Base-by-base conservation (phyloP, 1,139 yeast genomes). In the Zygosaccharomyces pseudobailii region DNA sequence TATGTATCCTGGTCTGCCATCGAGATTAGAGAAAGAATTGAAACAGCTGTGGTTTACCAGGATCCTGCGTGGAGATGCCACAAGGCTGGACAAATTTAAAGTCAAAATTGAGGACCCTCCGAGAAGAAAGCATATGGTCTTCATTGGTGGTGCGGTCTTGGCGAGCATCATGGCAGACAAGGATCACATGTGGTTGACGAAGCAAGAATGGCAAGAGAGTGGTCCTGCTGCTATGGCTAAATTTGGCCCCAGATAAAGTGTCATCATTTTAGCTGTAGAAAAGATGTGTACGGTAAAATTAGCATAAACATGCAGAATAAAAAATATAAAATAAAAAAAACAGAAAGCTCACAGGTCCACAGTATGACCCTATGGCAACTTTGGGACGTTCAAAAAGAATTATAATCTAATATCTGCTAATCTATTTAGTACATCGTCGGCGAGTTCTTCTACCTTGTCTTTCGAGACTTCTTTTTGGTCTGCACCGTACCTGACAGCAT, bases 41-140 rank as follows among this genome's bases (percentile, higher is more conserved):
- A 92, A 92, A 70, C 99, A 92, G 67, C 80, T 89, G 57, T 94
- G 98, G 98, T 81, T 87, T 55, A 82, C 95, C 4, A 80, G 82
- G 61, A 96, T 92, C 17, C 78, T 92, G 53, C 82, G 84, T 57
- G 92, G 90, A 42, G 96, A 92, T 70, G 84, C 97, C 34, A 66
- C 89, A 19, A 79, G 97, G 65, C 75, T 92, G 57, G 87, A 82
- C 56, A 90, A 90, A 68, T 92, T 92, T 71, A 92, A 92, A 71
- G 96, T 94, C 40, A 83, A 95, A 70, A 92, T 92, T 62, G 98
- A 92, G 69, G 98, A 92, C 67, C 98, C 98, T 40, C 99, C 99
- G 59, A 83, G 97, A 75, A 87, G 99, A 76, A 85, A 92, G 68
- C 97, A 94, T 69, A 92, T 92, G 97, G 99, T 92, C 37, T 92